A percentile compares a stretch with the other conserved stretches of the same genome.
These are phyloP conservation scores for Medicago ruthenica DNA, from an alignment of 306 rosid species.

Conservation along the genomic window DNA sequence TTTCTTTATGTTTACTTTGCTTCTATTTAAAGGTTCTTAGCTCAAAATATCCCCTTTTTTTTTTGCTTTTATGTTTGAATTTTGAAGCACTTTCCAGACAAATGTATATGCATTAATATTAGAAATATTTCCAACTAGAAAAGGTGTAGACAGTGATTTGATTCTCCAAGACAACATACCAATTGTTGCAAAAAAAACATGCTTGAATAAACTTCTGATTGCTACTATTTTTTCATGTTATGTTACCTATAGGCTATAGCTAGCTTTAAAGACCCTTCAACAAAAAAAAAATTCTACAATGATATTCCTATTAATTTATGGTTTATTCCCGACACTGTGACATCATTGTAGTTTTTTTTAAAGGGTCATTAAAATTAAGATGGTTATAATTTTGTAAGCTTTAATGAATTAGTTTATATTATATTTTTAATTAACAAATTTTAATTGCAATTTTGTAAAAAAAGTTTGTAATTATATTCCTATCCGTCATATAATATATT, in stretches of 20 bases:
- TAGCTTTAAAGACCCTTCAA: too few species aligned
- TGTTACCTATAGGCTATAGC: not conserved
- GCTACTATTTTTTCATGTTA: not conserved
- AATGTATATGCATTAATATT: conserved; percentile 9
- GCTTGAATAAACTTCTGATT: not conserved
- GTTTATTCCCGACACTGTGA: too few species aligned
- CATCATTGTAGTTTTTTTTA: too few species aligned
- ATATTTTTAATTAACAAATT: too few species aligned
- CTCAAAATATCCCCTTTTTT: conserved; percentile 27
- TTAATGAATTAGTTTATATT: too few species aligned
- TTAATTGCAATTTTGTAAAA: too few species aligned
- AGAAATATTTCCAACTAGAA: conserved; percentile 7
- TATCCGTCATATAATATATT: too few species aligned
- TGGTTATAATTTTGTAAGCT: too few species aligned
- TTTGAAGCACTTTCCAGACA: conserved; percentile 3
- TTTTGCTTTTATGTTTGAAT: conserved; percentile 16
- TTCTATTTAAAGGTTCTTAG: conserved; percentile 43
- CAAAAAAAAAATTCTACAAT: too few species aligned
- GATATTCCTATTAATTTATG: too few species aligned
- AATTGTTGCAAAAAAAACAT: not conserved
- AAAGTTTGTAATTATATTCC: too few species aligned
- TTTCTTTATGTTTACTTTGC: conserved; percentile 43
- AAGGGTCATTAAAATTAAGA: too few species aligned
- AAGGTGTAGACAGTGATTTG: not conserved
- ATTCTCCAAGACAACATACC: not conserved